Evolutionary conservation across 1,284 basidiomycete species (phyloP).

Genomic region (Bjerkandera adusta): DNA sequence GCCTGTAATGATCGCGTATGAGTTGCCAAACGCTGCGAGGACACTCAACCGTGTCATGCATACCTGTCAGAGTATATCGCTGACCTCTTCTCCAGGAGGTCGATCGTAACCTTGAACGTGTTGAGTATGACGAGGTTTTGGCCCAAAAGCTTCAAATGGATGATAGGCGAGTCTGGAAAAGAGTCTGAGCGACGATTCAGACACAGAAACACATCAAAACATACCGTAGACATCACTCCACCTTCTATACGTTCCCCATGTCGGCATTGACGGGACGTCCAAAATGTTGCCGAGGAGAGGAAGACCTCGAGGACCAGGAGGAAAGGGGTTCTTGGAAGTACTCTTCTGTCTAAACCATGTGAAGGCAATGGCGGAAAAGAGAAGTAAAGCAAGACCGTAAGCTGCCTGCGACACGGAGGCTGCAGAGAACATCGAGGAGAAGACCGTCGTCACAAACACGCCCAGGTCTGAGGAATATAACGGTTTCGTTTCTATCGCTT

Average conservation of each 20-base stretch:
- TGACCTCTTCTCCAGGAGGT: slow-evolving; percentile 21
- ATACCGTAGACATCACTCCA: slow-evolving; percentile 13
- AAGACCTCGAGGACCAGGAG: slow-evolving; percentile 15
- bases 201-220: background rate
- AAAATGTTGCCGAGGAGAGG: slow-evolving; percentile 17
- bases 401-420: too few relatives aligned
- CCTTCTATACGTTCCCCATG: slow-evolving; percentile 10
- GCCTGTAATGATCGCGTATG: background rate
- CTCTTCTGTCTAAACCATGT: too few relatives aligned
- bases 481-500: too few relatives aligned
- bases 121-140: slow-evolving; percentile 6
- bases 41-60: background rate
- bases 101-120: slow-evolving; percentile 7
- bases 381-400: too few relatives aligned
- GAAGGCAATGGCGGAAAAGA: too few relatives aligned
- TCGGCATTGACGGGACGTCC: slow-evolving; percentile 8
- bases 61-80: slow-evolving; percentile 20
- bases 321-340: too few relatives aligned
- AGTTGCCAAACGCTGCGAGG: background rate
- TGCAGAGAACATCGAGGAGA: too few relatives aligned
- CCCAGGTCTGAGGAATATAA: too few relatives aligned
- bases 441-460: too few relatives aligned
- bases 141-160: slow-evolving; percentile 10
- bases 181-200: background rate
- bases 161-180: slow-evolving; percentile 2